These are phyloP conservation scores for Hericium coralloides DNA, from an alignment of 768 basidiomycete species.

Conservation along the genomic window DNA sequence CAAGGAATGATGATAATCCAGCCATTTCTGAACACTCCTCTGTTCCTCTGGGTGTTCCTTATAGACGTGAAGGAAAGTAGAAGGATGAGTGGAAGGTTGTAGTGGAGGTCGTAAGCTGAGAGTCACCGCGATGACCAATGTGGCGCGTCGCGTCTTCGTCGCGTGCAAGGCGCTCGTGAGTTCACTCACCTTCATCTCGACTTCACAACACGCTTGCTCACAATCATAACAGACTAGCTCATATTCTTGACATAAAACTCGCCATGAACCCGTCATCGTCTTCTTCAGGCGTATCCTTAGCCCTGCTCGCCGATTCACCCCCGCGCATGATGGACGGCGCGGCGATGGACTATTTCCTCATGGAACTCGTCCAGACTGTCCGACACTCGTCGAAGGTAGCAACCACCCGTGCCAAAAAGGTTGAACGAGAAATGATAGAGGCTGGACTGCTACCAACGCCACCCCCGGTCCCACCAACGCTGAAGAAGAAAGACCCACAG, in stretches of 20 bases:
- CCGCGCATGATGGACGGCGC: constrained; percentile 52
- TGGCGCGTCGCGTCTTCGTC: background rate
- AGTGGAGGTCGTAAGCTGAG: background rate
- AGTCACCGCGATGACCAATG: background rate
- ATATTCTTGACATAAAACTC: background rate
- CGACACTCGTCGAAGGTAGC: constrained; percentile 70
- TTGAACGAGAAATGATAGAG: constrained; percentile 73
- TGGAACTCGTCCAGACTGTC: constrained; percentile 69
- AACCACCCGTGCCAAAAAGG: constrained; percentile 50
- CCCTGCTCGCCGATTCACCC: constrained; percentile 59
- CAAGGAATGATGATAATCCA: constrained; percentile 34
- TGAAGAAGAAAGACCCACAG: constrained; percentile 28
- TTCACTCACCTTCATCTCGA: background rate
- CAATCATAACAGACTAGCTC: background rate
- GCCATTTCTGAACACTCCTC: constrained; percentile 25
- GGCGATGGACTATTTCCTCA: constrained; percentile 80
- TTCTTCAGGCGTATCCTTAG: constrained; percentile 24
- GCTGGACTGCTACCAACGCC: constrained; percentile 61
- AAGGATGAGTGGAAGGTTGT: background rate
- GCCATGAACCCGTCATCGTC: background rate
- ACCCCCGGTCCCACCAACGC: constrained; percentile 29
- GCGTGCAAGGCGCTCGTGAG: background rate
- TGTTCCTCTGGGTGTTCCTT: background rate
- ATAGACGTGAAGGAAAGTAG: background rate
- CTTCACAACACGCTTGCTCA: too few species aligned